Base-by-base conservation (phyloP, 495 filamentous ascomycete genomes). In the Talaromyces stipitatus region DNA sequence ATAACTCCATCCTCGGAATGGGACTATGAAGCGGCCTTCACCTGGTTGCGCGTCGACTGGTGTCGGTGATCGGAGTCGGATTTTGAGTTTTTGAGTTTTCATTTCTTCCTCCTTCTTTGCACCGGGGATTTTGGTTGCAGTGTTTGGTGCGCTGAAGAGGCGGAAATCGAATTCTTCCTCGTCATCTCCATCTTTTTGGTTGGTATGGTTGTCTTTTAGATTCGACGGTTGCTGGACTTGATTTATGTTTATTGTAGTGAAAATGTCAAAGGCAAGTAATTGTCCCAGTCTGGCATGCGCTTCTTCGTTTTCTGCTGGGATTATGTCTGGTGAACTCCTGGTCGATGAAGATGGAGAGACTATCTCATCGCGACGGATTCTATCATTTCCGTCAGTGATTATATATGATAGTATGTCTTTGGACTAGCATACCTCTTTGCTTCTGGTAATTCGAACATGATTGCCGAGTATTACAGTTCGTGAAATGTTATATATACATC, bases 111-210 rank as follows among this genome's bases (percentile, higher is more conserved):
- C 4, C n/a, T 11, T 23, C 23, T 29, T 14, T 52, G 10, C 11
- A 24, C 23, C 41, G 12, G 36, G 11, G 6, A 54, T 55, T 9
- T 24, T 24, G 2, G 51, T 50, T 12, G 55, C 43, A 4, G 59
- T 41, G 26, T 59, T 51, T 2, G 72, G 71, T 8, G 68, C 71
- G 50, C 69, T 73, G 66, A 78, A 78, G 24, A 78, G 57, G 3
- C 75, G 71, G 59, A 78, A 78, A 46, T 76, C 73, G 60, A 76
- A 78, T 56, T 76, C 75, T 60, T 78, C 75, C 29, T 73, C 72
- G 2, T 72, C 73, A 23, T 76, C 72, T 9, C 22, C 53, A 0
- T 50, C 47, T 32, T 57, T 53, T n/a, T 20, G 14, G 14, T 7
- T 28, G n/a, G n/a, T n/a, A n/a, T n/a, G n/a, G 48, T 51, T 30